Evolutionary conservation across 352 stramenopile genomes (phyloP).

Genomic region (Globisporangium spinosum): DNA sequence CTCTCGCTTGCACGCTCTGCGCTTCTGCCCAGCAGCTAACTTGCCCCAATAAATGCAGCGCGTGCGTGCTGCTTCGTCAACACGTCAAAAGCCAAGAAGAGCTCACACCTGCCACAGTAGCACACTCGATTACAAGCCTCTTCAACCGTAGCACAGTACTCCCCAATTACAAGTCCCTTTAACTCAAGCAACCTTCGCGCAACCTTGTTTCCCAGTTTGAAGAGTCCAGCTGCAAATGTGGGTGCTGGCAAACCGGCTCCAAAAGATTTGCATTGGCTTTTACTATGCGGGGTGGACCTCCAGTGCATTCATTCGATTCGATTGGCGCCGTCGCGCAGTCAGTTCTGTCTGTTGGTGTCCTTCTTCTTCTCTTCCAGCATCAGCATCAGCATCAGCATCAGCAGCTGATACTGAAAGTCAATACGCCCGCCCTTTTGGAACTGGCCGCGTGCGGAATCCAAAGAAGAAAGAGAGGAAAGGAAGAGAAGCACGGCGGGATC

Average conservation of each 20-base stretch:
- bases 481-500: neutral
- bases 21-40: neutral
- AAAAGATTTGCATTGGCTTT: conserved; percentile 6
- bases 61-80: neutral
- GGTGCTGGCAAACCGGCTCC: conserved; percentile 31
- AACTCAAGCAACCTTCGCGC: conserved; percentile 8
- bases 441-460: neutral
- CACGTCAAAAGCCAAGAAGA: neutral
- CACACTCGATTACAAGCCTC: neutral
- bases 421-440: neutral
- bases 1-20: neutral
- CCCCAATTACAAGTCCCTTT: neutral
- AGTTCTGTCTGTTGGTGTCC: neutral
- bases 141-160: neutral
- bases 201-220: conserved; percentile 11
- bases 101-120: neutral
- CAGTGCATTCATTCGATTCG: neutral
- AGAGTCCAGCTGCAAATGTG: conserved; percentile 9
- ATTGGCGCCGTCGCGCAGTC: conserved; percentile 2
- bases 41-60: neutral
- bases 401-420: neutral
- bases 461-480: neutral
- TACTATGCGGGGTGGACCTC: neutral
- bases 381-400: neutral
- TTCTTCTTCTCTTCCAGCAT: neutral